phyloP scores from a whole-genome alignment of 2,329 filamentous ascomycete genomes.

The Botryotinia globosa region DNA sequence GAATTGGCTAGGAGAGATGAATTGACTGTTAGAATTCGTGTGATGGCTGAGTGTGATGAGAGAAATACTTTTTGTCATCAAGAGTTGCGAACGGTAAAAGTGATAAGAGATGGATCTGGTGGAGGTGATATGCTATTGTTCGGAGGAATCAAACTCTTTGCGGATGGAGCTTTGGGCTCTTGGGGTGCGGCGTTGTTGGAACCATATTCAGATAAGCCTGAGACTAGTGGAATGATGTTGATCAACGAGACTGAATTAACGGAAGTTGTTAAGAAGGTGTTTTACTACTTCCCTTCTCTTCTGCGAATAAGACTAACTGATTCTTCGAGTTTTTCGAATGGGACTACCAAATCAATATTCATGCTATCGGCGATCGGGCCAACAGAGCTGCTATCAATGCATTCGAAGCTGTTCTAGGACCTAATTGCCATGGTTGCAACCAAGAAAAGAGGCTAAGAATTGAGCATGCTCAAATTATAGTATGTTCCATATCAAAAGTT shows the following conservation, averaged over 20 bases:
- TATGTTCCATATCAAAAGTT: constrained; percentile 16
- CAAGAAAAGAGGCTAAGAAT: constrained; percentile 59
- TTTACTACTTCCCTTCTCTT: not conserved
- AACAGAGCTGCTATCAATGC: constrained; percentile 64
- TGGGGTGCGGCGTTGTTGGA: constrained; percentile 72
- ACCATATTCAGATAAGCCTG: constrained; percentile 62
- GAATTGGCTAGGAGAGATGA: constrained; percentile 50
- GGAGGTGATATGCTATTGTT: constrained; percentile 46
- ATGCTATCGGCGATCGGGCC: constrained; percentile 69
- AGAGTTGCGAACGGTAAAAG: constrained; percentile 27
- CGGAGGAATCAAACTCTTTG: constrained; percentile 67
- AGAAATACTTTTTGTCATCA: constrained; percentile 63
- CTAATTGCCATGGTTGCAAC: constrained; percentile 56
- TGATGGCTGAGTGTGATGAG: constrained; percentile 64
- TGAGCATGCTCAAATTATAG: constrained; percentile 68
- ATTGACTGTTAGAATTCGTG: constrained; percentile 63
- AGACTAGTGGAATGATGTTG: constrained; percentile 61
- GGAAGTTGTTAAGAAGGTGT: constrained; percentile 45
- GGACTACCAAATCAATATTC: constrained; percentile 67
- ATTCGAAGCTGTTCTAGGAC: constrained; percentile 54
- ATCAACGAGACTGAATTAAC: constrained; percentile 61
- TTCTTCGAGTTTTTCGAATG: constrained; percentile 51
- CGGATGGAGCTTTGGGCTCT: constrained; percentile 66
- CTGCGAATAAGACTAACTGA: constrained; percentile 12
- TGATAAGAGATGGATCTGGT: constrained; percentile 27